Evolutionary conservation across 2,329 filamentous ascomycete genomes (phyloP), one percentile per base, ranked within the genome.

Genomic region (Daldinia sp.): DNA sequence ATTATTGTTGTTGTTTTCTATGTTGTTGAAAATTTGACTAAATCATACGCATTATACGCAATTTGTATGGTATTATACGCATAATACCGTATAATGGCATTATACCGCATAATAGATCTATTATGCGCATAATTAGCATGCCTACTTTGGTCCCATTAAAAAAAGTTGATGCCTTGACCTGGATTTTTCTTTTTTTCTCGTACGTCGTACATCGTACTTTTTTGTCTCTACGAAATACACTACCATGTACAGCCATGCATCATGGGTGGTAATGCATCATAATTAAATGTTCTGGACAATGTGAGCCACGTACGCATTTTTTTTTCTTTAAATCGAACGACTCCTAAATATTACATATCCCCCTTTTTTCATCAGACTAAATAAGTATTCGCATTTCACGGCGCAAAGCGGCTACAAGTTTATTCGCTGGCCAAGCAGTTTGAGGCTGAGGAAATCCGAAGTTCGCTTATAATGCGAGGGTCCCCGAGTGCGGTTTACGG

Each of bases 391-490:
- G 58, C 61, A 65, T 65, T 30, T 62, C 57, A 56, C 3, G 20
- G 30, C 54, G 57, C 46, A 46, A 61, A 51, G 13, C 20, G 30
- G 30, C 26, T 20, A 20, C 18, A 12, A 30, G 23, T 6, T 41
- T 53, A 20, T 44, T 54, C 57, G 55, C 18, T 37, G 35, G 50
- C 44, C 15, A 54, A 54, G 51, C 30, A 15, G 51, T 54, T 54
- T 60, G 48, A 58, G 55, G 54, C 64, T 48, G 44, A 63, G 15
- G 35, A 28, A 15, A 46, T 12, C 61, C 68, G 68, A 63, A 33
- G 30, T 60, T 68, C 68, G 68, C 61, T 60, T 65, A 20, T n/a
- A 13, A 56, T 60, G 37, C 61, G 59, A 68, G 23, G 48, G 54
- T 65, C 68, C 68, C 59, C 61, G n/a, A 13, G 44, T 42, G 9